Percentiles rank a stretch among this genome's conserved stretches.
These are phyloP conservation scores for Claviceps sp. DNA, from an alignment of 2,329 filamentous ascomycete genomes.

Conservation along the genomic window DNA sequence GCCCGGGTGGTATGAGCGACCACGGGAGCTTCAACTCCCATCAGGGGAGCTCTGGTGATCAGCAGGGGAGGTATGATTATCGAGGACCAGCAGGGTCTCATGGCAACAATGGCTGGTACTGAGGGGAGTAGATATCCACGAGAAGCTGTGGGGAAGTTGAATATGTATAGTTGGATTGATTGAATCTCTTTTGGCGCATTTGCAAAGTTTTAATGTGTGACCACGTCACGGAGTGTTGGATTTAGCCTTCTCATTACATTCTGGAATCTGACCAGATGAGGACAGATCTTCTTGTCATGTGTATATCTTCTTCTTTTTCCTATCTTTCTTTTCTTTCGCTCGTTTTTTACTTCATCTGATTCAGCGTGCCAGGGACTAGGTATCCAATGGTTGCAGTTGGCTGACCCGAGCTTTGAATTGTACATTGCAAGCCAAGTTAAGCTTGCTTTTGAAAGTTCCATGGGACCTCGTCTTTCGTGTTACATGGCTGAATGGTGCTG, in stretches of 20 bases:
- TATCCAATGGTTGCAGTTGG: no score
- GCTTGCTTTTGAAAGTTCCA: no score
- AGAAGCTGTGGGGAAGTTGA: neutral
- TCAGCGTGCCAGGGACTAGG: no score
- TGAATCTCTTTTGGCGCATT: neutral
- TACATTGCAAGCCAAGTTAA: no score
- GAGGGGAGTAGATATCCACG: neutral
- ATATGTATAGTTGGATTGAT: neutral
- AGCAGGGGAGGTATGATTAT: constrained; percentile 2
- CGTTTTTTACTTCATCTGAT: no score
- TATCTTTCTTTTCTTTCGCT: neutral
- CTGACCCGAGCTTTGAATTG: no score
- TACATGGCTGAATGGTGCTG: no score
- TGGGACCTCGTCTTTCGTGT: no score
- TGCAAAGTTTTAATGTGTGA: neutral
- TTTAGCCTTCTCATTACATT: no score
- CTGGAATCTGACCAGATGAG: no score
- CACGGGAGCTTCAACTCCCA: constrained; percentile 7
- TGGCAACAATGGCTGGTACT: neutral
- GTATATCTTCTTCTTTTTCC: neutral
- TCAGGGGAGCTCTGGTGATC: neutral
- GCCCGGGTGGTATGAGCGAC: constrained; percentile 4
- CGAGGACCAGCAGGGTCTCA: neutral
- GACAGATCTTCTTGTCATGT: neutral
- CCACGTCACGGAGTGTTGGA: no score